phyloP scores from a whole-genome alignment of 768 basidiomycete genomes.

The Hericium coralloides region DNA sequence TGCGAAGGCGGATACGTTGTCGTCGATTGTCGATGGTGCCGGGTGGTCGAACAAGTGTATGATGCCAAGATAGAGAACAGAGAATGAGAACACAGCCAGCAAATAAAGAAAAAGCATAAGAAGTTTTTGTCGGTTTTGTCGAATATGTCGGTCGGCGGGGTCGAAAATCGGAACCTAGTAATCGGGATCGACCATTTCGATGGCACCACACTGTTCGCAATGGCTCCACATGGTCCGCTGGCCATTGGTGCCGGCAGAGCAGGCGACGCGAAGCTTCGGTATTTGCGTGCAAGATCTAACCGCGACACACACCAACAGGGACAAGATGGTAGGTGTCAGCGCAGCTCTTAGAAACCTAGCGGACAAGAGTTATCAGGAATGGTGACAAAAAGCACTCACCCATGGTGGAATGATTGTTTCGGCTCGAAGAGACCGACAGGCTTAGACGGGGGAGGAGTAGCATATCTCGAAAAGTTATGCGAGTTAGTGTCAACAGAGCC shows the following conservation, averaged over 20 bases:
- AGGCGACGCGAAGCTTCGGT: conserved; percentile 75
- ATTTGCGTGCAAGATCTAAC: conserved; percentile 67
- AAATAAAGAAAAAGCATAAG: no score
- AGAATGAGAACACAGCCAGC: no score
- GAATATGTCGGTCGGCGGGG: no score
- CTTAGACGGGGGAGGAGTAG: conserved; percentile 32
- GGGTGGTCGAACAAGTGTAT: no score
- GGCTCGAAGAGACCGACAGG: conserved; percentile 63
- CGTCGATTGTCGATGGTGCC: no score
- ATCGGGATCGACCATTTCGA: conserved; percentile 79
- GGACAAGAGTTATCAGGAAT: neutral
- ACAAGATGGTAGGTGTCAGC: conserved; percentile 7
- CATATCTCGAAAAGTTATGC: conserved; percentile 17
- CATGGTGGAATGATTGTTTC: conserved; percentile 53
- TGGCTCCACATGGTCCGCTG: conserved; percentile 81
- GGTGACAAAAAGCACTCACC: conserved; percentile 36
- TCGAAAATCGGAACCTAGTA: conserved; percentile 17
- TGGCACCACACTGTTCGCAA: conserved; percentile 83
- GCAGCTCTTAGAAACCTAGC: neutral
- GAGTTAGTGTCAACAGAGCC: conserved; percentile 41
- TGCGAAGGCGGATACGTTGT: no score
- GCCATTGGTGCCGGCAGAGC: conserved; percentile 59
- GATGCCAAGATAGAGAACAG: no score
- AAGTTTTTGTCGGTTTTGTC: no score
- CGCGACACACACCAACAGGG: conserved; percentile 2